A percentile compares a stretch with the other conserved stretches of the same genome.
Evolutionary conservation across 345 rosid species (phyloP).

Genomic region (Brassica cretica): DNA sequence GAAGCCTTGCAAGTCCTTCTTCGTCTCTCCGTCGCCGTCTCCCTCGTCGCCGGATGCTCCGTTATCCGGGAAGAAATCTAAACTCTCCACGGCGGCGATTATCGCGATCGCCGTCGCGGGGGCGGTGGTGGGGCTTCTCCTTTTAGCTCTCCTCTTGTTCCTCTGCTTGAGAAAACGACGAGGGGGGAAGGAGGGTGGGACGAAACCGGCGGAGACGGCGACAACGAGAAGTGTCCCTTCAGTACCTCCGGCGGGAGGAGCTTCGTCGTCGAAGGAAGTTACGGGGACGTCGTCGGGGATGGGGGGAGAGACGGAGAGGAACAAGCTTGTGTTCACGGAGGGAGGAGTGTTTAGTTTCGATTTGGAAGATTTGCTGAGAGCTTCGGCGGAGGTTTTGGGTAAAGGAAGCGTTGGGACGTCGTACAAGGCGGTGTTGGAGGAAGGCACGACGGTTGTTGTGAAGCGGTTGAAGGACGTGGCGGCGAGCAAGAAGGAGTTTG

Average conservation of each 20-base stretch:
- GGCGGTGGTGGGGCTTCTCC: conserved; percentile 39
- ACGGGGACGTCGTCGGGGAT: conserved; percentile 81
- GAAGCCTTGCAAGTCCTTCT: conserved; percentile 68
- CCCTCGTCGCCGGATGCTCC: conserved; percentile 44
- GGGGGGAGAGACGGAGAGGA: conserved; percentile 72
- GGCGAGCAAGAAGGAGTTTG: conserved; percentile 78
- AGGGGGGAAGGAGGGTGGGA: conserved; percentile 29
- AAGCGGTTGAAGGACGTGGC: conserved; percentile 86
- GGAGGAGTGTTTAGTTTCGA: conserved; percentile 90
- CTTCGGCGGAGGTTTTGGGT: conserved; percentile 94
- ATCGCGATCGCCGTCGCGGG: conserved; percentile 60
- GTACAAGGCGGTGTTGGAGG: conserved; percentile 95
- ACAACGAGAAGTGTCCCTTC: conserved; percentile 9
- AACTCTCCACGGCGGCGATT: conserved; percentile 65
- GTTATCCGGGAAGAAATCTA: conserved; percentile 41
- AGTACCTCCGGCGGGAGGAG: conserved; percentile 40
- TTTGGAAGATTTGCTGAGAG: conserved; percentile 88
- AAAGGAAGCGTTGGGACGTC: conserved; percentile 96
- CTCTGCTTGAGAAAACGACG: conserved; percentile 50
- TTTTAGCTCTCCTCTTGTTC: conserved; percentile 52
- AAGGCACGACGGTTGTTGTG: conserved; percentile 93
- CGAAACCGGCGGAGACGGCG: conserved; percentile 44
- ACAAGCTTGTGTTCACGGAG: conserved; percentile 83
- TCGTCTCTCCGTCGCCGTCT: conserved; percentile 67
- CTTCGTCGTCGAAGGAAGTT: conserved; percentile 77